Base-by-base conservation (phyloP, 2,329 filamentous ascomycete genomes). In the Trichoderma simmonsii region DNA sequence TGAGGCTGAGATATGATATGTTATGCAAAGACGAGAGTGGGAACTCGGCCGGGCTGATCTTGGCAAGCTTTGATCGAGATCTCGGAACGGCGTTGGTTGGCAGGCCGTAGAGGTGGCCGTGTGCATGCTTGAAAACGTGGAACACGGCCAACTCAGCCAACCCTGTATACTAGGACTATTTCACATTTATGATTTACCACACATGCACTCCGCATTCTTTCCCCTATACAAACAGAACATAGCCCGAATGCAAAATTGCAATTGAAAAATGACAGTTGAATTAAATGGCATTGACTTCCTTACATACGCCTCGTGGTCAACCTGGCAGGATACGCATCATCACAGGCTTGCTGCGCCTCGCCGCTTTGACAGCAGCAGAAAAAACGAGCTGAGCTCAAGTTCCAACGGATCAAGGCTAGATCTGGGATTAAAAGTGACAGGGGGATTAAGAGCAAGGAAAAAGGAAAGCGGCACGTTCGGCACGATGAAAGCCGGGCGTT, bases 1-100 rank as follows among this genome's bases (percentile, higher is more conserved):
- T 36, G 57, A 21, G 56, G 56, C 57, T 69, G 57, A 28, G 48
- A 24, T 51, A 7, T 36, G n/a, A n/a, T n/a, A n/a, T 18, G 64
- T 43, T 39, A 39, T 39, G 36, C 36, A 18, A 39, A 34, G 24
- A 26, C 7, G 36, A 48, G 54, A 48, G 54, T 36, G 43, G 32
- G 21, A 39, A 34, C 26, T 9, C 3, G 36, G 18, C 65, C 54
- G 65, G 56, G n/a, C 54, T 69, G 57, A 69, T 51, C 66, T 51
- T n/a, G 39, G 66, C 57, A 14, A 51, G 66, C 66, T 51, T 43
- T 43, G 32, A 69, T 51, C 66, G 66, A 69, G 66, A 69, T 69
- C 66, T 69, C 15, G 66, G 60, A n/a, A 54, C 56, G 34, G 56
- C 32, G 63, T 32, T 56, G 26, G 57, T 48, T 36, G 43, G 63